Conservation (phyloP, 768 basidiomycete genomes). For the Naganishia friedmannii region DNA sequence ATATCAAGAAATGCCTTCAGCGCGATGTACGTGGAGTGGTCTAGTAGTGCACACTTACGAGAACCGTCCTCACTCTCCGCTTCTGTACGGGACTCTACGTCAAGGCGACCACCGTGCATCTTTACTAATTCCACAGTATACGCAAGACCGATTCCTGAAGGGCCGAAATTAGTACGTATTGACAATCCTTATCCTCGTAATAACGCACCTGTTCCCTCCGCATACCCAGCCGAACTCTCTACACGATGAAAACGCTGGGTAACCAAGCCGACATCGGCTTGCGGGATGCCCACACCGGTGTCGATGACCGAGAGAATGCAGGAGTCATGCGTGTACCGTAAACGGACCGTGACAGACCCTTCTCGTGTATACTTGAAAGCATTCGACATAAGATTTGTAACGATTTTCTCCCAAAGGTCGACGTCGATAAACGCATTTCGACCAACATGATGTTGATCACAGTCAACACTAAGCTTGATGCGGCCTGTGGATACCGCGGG, state of each 20-base stretch:
- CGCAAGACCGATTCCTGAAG: constrained; percentile 50
- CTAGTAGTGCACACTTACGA: neutral
- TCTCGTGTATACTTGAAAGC: constrained; percentile 50
- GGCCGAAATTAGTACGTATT: neutral
- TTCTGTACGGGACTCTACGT: constrained; percentile 40
- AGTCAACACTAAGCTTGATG: constrained; percentile 35
- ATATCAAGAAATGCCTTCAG: neutral
- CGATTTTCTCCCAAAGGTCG: constrained; percentile 25
- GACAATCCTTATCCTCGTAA: neutral
- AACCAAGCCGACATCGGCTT: constrained; percentile 40
- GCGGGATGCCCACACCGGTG: constrained; percentile 54
- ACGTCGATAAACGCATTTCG: constrained; percentile 26
- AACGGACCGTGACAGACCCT: constrained; percentile 50
- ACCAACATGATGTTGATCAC: constrained; percentile 29
- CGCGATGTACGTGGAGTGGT: neutral
- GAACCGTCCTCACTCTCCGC: constrained; percentile 46
- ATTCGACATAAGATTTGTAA: constrained; percentile 42
- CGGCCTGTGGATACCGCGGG: constrained; percentile 1
- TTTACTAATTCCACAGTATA: constrained; percentile 50
- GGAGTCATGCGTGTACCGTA: constrained; percentile 40
- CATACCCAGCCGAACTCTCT: constrained; percentile 41
- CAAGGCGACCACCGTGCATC: constrained; percentile 52
- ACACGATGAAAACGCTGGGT: constrained; percentile 54
- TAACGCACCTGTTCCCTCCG: constrained; percentile 48
- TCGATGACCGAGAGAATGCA: constrained; percentile 52